A percentile compares a stretch with the other conserved stretches of the same genome.
These are phyloP conservation scores for Penicillium sp. DNA, from an alignment of 2,329 filamentous ascomycete species.

Conservation along the genomic window DNA sequence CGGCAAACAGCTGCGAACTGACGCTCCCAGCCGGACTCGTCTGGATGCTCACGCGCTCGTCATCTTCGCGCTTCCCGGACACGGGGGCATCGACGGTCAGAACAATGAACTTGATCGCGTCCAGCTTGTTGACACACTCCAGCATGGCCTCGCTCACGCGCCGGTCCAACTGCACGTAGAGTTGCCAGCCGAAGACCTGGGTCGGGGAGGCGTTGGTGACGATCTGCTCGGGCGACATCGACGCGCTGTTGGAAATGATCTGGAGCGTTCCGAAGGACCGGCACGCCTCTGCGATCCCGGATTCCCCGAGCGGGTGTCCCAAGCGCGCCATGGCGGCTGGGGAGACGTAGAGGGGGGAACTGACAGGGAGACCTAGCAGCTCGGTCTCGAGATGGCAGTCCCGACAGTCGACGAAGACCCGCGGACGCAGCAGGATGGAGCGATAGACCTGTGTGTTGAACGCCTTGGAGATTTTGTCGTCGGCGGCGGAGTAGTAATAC, in stretches of 20 bases:
- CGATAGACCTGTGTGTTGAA: constrained; percentile 79
- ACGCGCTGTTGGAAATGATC: constrained; percentile 86
- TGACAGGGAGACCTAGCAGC: constrained; percentile 69
- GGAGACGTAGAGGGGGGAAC: constrained; percentile 75
- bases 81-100: constrained; percentile 90
- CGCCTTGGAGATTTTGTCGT: constrained; percentile 75
- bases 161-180: constrained; percentile 85
- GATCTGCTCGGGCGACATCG: constrained; percentile 89
- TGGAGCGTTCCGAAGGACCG: constrained; percentile 75
- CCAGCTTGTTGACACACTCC: constrained; percentile 68
- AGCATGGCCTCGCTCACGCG: constrained; percentile 80
- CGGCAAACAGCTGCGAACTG: constrained; percentile 79
- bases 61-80: constrained; percentile 83
- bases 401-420: constrained; percentile 84
- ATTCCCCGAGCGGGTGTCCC: constrained; percentile 79
- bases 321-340: constrained; percentile 89
- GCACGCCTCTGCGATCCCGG: constrained; percentile 77
- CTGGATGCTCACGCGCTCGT: constrained; percentile 64
- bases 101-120: constrained; percentile 76
- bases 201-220: constrained; percentile 65
- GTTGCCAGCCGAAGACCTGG: constrained; percentile 90
- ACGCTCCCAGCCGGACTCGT: constrained; percentile 58
- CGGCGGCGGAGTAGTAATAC: constrained; percentile 87
- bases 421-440: constrained; percentile 77
- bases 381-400: constrained; percentile 73